Conservation (phyloP, 495 filamentous ascomycete genomes). For the Neurospora sublineolata region DNA sequence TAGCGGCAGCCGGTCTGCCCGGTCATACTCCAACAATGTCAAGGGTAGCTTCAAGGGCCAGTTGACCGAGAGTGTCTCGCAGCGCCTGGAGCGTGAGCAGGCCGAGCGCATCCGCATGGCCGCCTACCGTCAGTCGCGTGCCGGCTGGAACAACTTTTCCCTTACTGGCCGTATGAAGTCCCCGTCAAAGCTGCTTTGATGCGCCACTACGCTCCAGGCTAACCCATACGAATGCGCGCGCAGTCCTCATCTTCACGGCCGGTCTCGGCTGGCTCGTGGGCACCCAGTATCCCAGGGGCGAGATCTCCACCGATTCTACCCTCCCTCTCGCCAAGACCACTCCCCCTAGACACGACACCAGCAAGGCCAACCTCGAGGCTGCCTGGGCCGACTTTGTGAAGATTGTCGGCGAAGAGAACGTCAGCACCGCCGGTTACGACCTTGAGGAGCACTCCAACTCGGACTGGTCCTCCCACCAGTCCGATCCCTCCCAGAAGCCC, state of each 20-base stretch:
- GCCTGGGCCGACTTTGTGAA: conserved; percentile 85
- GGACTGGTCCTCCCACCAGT: conserved; percentile 77
- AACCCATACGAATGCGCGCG: conserved; percentile 1
- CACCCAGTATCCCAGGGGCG: conserved; percentile 39
- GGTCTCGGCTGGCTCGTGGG: conserved; percentile 62
- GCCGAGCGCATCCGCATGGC: conserved; percentile 57
- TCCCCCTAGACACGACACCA: conserved; percentile 57
- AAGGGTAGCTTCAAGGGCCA: conserved; percentile 59
- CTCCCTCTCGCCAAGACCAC: conserved; percentile 48
- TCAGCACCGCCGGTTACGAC: conserved; percentile 61
- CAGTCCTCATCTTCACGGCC: conserved; percentile 49
- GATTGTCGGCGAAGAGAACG: conserved; percentile 74
- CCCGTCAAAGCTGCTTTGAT: neutral
- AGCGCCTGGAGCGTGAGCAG: conserved; percentile 63
- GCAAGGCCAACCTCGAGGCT: conserved; percentile 69
- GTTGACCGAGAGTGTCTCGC: conserved; percentile 71
- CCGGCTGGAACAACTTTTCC: conserved; percentile 45
- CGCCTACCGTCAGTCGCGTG: conserved; percentile 39
- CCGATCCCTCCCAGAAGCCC: conserved; percentile 29
- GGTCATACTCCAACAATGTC: conserved; percentile 2
- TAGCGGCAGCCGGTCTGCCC: conserved; percentile 3
- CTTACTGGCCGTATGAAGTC: conserved; percentile 48
- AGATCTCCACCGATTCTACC: conserved; percentile 61
- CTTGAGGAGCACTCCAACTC: conserved; percentile 64
- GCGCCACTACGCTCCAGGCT: neutral